Evolutionary conservation across 257 asterid genomes (phyloP).

Genomic region (Scutellaria minor): DNA sequence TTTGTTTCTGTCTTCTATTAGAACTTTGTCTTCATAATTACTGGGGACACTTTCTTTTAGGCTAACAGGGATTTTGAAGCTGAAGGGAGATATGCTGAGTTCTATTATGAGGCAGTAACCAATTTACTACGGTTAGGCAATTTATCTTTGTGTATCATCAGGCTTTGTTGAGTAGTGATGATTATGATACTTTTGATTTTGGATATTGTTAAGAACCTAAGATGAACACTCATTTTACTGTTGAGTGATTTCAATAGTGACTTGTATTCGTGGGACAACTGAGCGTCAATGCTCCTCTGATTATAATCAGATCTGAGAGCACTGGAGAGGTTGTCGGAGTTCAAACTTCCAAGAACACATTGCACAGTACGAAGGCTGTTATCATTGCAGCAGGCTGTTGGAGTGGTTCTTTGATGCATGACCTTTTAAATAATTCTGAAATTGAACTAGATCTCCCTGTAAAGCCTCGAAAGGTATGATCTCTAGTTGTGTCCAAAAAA

Average conservation of each 20-base stretch:
- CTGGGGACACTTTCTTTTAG: constrained; percentile 48
- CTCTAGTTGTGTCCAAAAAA: constrained; percentile 13
- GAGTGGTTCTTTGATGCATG: constrained; percentile 83
- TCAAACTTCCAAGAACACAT: constrained; percentile 72
- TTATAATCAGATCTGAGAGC: constrained; percentile 59
- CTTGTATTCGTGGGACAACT: constrained; percentile 19
- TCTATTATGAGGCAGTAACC: constrained; percentile 84
- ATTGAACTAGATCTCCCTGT: constrained; percentile 71
- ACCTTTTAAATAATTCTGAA: constrained; percentile 53
- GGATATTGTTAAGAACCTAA: background rate
- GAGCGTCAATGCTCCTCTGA: constrained; percentile 2
- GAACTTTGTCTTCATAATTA: constrained; percentile 22
- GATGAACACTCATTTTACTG: background rate
- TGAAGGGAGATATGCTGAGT: constrained; percentile 93
- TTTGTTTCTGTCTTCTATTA: constrained; percentile 7
- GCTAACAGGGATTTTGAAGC: constrained; percentile 69
- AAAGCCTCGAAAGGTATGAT: constrained; percentile 89
- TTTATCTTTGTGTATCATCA: constrained; percentile 20
- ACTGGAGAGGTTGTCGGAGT: constrained; percentile 73
- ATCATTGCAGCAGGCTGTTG: constrained; percentile 93
- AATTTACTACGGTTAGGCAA: constrained; percentile 62
- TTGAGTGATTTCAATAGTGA: constrained; percentile 19
- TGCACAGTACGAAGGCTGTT: constrained; percentile 75
- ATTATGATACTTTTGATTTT: constrained; percentile 10
- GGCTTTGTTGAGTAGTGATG: constrained; percentile 16